phyloP scores from a whole-genome alignment of 768 basidiomycete species.

The Suillus variegatus region DNA sequence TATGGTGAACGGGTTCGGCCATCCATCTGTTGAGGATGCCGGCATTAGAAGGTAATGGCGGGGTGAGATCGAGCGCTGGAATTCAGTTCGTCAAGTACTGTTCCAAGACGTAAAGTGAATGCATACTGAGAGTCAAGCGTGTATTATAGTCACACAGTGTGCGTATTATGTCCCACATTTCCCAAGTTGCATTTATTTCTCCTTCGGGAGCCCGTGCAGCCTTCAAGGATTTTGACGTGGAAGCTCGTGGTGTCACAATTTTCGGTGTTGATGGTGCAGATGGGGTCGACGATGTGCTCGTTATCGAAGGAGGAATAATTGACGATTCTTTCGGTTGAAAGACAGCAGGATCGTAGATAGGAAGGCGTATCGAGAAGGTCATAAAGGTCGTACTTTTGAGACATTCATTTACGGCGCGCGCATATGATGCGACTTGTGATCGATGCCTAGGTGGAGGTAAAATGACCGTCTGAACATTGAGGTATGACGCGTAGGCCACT shows the following conservation, averaged over 20 bases:
- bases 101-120: constrained; percentile 10
- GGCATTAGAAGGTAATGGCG: constrained; percentile 77
- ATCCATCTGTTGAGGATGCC: constrained; percentile 85
- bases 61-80: constrained; percentile 88
- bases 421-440: constrained; percentile 87
- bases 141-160: constrained; percentile 84
- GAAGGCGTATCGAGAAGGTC: constrained; percentile 80
- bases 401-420: constrained; percentile 83
- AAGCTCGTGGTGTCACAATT: constrained; percentile 16
- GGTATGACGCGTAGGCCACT: constrained; percentile 88
- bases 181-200: constrained; percentile 83
- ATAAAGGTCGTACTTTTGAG: constrained; percentile 70
- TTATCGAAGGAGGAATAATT: constrained; percentile 20
- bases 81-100: constrained; percentile 15
- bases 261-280: constrained; percentile 18
- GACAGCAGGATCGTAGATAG: constrained; percentile 75
- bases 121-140: constrained; percentile 70
- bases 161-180: constrained; percentile 97
- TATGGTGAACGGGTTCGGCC: constrained; percentile 87
- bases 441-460: constrained; percentile 88
- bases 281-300: constrained; percentile 14
- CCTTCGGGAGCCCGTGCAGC: constrained; percentile 46
- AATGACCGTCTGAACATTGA: constrained; percentile 82
- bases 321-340: constrained; percentile 42
- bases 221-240: constrained; percentile 27